Evolutionary conservation across 139 green algal species (phyloP).

Genomic region (Chlorella sorokiniana): DNA sequence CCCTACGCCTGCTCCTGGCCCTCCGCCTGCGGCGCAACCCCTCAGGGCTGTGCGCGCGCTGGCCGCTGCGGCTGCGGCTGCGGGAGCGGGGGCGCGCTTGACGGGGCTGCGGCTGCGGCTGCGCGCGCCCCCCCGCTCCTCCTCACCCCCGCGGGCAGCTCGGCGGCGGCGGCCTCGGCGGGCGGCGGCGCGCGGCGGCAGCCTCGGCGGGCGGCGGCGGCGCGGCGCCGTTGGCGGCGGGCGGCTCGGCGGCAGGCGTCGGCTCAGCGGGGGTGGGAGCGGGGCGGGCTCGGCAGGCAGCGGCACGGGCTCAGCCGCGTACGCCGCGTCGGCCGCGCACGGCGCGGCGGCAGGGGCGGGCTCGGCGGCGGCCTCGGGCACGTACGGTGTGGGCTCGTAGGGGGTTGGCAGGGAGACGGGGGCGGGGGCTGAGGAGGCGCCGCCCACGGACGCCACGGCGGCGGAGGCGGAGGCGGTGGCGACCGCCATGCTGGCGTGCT

Average conservation of each 20-base stretch:
- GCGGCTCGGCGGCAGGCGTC: background rate
- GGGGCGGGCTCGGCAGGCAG: background rate
- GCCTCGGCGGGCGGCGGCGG: background rate
- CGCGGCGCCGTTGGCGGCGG: background rate
- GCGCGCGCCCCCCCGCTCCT: background rate
- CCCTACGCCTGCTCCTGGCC: background rate
- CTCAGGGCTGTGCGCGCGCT: background rate
- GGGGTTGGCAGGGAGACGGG: background rate
- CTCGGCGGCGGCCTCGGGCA: no score
- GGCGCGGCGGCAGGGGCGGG: background rate
- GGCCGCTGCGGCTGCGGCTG: constrained; percentile 18
- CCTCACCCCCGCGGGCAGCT: background rate
- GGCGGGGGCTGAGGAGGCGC: background rate
- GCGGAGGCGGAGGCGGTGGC: background rate
- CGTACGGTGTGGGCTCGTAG: background rate
- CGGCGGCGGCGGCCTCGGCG: background rate
- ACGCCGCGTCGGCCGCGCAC: no score
- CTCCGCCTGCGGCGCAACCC: no score
- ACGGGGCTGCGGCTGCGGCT: constrained; percentile 17
- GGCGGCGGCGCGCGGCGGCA: background rate
- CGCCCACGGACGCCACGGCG: background rate
- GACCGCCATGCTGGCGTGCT: constrained; percentile 7
- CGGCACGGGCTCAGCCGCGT: background rate
- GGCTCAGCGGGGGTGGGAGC: background rate
- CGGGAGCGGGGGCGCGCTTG: background rate